phyloP scores from a whole-genome alignment of 2,329 filamentous ascomycete species.

The Aspergillus novofumigatus region DNA sequence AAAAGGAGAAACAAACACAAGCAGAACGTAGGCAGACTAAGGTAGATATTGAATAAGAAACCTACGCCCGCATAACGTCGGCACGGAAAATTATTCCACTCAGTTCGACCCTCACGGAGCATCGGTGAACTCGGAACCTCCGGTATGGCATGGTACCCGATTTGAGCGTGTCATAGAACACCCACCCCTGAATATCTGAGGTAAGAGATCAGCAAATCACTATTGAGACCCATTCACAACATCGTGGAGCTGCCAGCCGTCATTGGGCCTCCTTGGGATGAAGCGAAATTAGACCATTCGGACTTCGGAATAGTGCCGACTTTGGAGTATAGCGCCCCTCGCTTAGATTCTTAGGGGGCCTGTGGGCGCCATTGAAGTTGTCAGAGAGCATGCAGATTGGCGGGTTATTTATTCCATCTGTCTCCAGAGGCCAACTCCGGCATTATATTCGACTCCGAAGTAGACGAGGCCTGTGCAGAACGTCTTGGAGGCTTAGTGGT shows the following conservation, averaged over 20 bases:
- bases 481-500: neutral
- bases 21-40: neutral
- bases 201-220: neutral
- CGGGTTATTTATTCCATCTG: neutral
- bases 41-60: neutral
- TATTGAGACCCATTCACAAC: neutral
- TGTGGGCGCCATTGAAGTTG: neutral
- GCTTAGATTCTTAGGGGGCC: neutral
- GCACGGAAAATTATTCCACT: neutral
- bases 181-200: neutral
- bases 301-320: neutral
- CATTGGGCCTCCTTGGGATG: neutral
- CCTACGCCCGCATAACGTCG: neutral
- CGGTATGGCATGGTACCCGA: neutral
- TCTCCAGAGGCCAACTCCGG: neutral
- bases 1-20: neutral
- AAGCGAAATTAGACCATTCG: neutral
- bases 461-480: too few relatives aligned
- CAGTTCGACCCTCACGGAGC: neutral
- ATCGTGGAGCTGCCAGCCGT: neutral
- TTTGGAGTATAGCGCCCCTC: neutral
- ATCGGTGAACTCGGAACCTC: conserved; percentile 7
- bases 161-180: neutral
- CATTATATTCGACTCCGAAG: neutral
- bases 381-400: neutral